A percentile compares a stretch with the other conserved stretches of the same genome.
phyloP scores from a whole-genome alignment of 805 yeast genomes.

The Pichia rugopelliculosa region DNA sequence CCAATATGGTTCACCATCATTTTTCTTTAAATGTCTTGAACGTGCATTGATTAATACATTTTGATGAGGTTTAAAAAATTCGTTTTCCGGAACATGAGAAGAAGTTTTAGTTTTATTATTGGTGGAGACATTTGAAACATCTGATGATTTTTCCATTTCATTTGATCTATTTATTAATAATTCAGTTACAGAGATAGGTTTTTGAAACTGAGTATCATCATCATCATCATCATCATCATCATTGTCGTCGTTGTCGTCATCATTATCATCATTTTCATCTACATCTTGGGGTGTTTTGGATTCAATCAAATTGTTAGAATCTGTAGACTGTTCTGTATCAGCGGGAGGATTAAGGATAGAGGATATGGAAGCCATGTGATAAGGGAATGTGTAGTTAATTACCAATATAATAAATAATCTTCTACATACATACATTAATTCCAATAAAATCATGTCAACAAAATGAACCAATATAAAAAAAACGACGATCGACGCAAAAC shows the following conservation, averaged over 20 bases:
- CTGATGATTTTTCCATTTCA: not conserved
- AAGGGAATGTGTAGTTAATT: too few species aligned
- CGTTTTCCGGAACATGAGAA: conserved; percentile 7
- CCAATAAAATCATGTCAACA: not conserved
- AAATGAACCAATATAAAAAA: not conserved
- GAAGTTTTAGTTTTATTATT: too few species aligned
- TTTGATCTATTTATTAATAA: conserved; percentile 2
- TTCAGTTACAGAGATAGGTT: conserved; percentile 4
- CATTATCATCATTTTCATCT: too few species aligned
- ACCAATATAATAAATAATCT: too few species aligned
- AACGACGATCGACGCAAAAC: not conserved
- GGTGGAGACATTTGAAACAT: not conserved
- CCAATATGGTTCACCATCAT: conserved; percentile 91
- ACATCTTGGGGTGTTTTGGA: not conserved
- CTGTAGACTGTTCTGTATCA: not conserved
- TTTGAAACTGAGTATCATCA: not conserved
- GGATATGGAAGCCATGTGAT: not conserved
- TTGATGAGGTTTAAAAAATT: conserved; percentile 20
- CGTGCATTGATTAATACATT: conserved; percentile 26
- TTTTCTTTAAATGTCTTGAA: conserved; percentile 65
- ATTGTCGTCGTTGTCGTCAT: too few species aligned
- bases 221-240: not conserved
- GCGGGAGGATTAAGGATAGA: not conserved
- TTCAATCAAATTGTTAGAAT: not conserved
- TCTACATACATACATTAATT: too few species aligned